Base-by-base conservation (phyloP, 441 rosid genomes). In the Croton setiger region DNA sequence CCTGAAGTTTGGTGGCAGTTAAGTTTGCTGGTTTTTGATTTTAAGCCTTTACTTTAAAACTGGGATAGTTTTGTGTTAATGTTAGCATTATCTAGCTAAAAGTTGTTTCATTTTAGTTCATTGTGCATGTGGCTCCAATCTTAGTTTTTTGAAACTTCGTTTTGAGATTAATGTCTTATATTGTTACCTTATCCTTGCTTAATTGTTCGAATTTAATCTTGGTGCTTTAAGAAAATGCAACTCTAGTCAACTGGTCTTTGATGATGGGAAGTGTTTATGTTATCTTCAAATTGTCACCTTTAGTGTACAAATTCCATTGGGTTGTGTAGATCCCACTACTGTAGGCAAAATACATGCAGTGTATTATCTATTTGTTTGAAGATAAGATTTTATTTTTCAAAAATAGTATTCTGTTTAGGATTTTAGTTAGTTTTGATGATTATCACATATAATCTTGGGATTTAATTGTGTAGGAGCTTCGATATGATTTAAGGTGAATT, bases 1-100 rank as follows among this genome's bases (percentile, higher is more conserved):
- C 79, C 79, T 72, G 78, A 65, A 77, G 79, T 81, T 73, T 78
- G 53, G 71, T 83, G 80, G 86, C 87, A 84, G 89, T 89, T 85
- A 85, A 86, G 86, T 85, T 75, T 81, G 83, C 71, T 81, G 81
- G 78, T 73, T 84, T 78, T 80, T 68, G 51, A 39, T 75, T 76
- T 79, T 72, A 70, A 67, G 67, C 67, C 67, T 71, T 62, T 70
- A 35, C 73, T 59, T 71, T 63, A 53, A 78, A 78, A 67, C 66
- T 73, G 61, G 78, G 72, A 23, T 64, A 51, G 58, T 75, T 77
- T 73, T 74, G 44, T 75, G 72, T 70, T 71, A 47, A 76, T 70
- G 44, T 57, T 66, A 61, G 33, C 27, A 20, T 59, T 72, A 18
- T 73, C 73, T 70, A 59, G 72, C 56, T 77, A 51, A 61, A 62